Base-by-base conservation (phyloP, 148 eudicot genomes). In the Dysphania ambrosioides region DNA sequence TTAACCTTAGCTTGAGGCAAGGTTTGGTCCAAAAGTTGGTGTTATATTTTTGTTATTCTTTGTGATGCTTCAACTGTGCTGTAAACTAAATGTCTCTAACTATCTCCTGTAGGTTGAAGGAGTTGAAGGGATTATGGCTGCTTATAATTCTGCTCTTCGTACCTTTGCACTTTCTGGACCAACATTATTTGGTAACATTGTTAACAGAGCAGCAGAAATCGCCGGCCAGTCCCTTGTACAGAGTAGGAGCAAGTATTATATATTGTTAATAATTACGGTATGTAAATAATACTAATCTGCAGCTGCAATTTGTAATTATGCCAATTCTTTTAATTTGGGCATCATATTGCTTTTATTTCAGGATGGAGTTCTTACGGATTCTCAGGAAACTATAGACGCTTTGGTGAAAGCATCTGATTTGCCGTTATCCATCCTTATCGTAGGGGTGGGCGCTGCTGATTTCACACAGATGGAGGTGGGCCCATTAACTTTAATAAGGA, bases 351-450 rank as follows among this genome's bases (percentile, higher is more conserved):
- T n/a, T n/a, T n/a, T n/a, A n/a, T n/a, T n/a, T 71, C 81, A 94
- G 98, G 97, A 94, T 84, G 98, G 98, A 40, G 89, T 94, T 71
- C 86, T 94, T 19, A 87, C 98, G 21, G 97, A 94, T 83, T 79
- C 87, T 60, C 92, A 91, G 82, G 97, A 92, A 77, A 88, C 96
- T 27, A 88, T 82, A 83, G 79, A 94, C 80, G 86, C 93, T 38
- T 68, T 94, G 79, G 95, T 93, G 59, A 87, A 76, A 80, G 97
- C 98, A 66, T 93, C 97, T 38, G 93, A 93, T 71, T 82, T 93
- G 18, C 98, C 98, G 27, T 81, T 93, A 71, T 93, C 97, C 4
- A 68, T 93, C 73, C 95, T 94, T 58, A 90, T 94, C 30, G 93
- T 94, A 75, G 98, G 98, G 71, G 98, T 94, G 15, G 97, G 98